These are phyloP conservation scores for Paramecium caudatum DNA, from an alignment of 73 alveolate species.

Conservation along the genomic window DNA sequence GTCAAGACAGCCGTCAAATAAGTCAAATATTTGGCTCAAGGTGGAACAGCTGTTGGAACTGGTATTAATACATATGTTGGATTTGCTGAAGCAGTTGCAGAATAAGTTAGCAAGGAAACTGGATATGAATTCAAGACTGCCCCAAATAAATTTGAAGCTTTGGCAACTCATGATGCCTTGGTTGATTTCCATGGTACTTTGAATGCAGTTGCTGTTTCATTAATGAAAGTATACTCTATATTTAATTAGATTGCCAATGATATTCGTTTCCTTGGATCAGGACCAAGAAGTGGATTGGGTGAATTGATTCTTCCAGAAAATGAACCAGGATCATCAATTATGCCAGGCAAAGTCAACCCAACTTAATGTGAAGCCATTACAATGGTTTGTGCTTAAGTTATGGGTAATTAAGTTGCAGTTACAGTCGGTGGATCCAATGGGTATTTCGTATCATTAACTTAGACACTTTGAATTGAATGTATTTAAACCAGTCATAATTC, in stretches of 20 bases:
- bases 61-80: constrained; percentile 98
- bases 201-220: constrained; percentile 94
- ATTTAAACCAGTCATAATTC: constrained; percentile 98
- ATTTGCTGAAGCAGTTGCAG: constrained; percentile 86
- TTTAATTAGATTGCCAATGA: constrained; percentile 94
- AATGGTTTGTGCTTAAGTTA: constrained; percentile 98
- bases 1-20: constrained; percentile 88
- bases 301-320: constrained; percentile 97
- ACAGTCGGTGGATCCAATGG: constrained; percentile 98
- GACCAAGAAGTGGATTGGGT: constrained; percentile 99
- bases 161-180: constrained; percentile 98
- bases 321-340: constrained; percentile 99
- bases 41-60: constrained; percentile 99
- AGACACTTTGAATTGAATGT: constrained; percentile 99
- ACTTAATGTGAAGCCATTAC: constrained; percentile 99
- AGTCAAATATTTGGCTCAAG: constrained; percentile 95
- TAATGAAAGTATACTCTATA: constrained; percentile 83
- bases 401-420: constrained; percentile 98
- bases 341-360: constrained; percentile 99
- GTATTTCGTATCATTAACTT: not conserved
- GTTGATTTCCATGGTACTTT: constrained; percentile 94
- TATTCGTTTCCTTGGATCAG: constrained; percentile 98
- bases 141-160: constrained; percentile 95
- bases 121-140: constrained; percentile 92
- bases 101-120: constrained; percentile 91